These are phyloP conservation scores for Aspergillus jensenii DNA, from an alignment of 2,329 filamentous ascomycete species.

Conservation along the genomic window DNA sequence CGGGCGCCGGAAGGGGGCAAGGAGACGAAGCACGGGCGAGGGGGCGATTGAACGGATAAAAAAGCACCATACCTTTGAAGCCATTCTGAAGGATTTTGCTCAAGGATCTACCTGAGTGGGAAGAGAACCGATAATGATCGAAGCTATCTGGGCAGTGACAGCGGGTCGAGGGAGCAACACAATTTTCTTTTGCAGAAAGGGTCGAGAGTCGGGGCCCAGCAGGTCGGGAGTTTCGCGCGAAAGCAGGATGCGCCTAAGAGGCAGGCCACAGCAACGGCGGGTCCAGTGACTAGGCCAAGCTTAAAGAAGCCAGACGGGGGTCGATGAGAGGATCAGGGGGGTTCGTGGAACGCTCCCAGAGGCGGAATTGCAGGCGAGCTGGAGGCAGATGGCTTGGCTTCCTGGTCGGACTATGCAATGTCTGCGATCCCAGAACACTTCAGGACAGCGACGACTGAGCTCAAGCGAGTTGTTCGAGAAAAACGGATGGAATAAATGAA, in stretches of 20 bases:
- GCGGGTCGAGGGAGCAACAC: conserved; percentile 25
- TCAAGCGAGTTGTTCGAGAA: conserved; percentile 12
- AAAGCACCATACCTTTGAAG: conserved; percentile 28
- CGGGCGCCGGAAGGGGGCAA: conserved; percentile 10
- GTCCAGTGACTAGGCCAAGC: conserved; percentile 30
- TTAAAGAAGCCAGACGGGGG: conserved; percentile 25
- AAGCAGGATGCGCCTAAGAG: conserved; percentile 24
- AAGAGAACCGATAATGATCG: conserved; percentile 18
- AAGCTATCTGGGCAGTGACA: conserved; percentile 25
- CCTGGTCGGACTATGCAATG: background rate
- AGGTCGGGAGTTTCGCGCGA: conserved; percentile 26
- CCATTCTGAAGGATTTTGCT: conserved; percentile 24
- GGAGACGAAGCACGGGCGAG: conserved; percentile 1
- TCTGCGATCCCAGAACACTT: background rate
- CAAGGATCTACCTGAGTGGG: conserved; percentile 9
- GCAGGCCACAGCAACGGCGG: conserved; percentile 28
- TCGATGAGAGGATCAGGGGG: conserved; percentile 17
- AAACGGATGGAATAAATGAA: conserved; percentile 3
- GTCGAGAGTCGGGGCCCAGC: conserved; percentile 28
- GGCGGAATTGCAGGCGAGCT: conserved; percentile 15
- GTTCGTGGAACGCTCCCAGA: conserved; percentile 21
- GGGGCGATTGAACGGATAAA: background rate
- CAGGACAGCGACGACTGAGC: conserved; percentile 8
- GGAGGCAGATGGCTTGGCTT: background rate
- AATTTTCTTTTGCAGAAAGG: conserved; percentile 28